Evolutionary conservation across 2,329 filamentous ascomycete species (phyloP), one percentile per base, ranked within the genome.

Genomic region (Dothiorella sarmentorum): DNA sequence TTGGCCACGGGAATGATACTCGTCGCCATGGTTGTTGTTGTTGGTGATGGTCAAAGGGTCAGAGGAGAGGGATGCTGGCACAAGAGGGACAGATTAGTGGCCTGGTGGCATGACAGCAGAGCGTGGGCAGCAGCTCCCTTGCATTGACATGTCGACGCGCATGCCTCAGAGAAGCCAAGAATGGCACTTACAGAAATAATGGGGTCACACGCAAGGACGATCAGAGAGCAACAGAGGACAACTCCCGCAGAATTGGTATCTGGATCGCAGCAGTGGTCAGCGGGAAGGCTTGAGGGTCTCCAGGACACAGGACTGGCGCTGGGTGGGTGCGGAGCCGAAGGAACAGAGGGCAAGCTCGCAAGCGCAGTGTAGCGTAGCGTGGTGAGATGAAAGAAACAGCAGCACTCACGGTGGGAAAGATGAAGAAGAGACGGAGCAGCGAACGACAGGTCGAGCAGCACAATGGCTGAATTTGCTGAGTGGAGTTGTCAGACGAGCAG

Each of bases 1-100:
- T 85, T 84, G 61, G 76, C 72, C 63, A 82, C 76, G 38, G 75
- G 73, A 68, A 84, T 83, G 60, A 74, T 75, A 20, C 33, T 53
- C 64, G 71, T 72, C 37, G 65, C 67, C 64, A 70, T 69, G 58
- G 17, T 57, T 18, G 57, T 7, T 27, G 38, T 15, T 27, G 31
- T 13, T 27, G 35, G 3, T 37, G 44, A 17, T 10, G 17, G 24
- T 37, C 35, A 37, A 47, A 43, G 42, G 40, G 44, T 40, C 44
- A 31, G 42, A 38, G 43, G 24, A 13, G n/a, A 53, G 40, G 40
- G 49, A 29, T 53, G 35, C 49, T 53, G 49, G 47, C 33, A 53
- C 49, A 53, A 40, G 42, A 57, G 53, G 42, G 53, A 27, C 29
- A 26, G 24, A 20, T 58, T 44, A 58, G 56, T 22, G 18, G 24